Evolutionary conservation across 805 yeast species (phyloP).

Genomic region (Ogataea nakhonphanomensis): DNA sequence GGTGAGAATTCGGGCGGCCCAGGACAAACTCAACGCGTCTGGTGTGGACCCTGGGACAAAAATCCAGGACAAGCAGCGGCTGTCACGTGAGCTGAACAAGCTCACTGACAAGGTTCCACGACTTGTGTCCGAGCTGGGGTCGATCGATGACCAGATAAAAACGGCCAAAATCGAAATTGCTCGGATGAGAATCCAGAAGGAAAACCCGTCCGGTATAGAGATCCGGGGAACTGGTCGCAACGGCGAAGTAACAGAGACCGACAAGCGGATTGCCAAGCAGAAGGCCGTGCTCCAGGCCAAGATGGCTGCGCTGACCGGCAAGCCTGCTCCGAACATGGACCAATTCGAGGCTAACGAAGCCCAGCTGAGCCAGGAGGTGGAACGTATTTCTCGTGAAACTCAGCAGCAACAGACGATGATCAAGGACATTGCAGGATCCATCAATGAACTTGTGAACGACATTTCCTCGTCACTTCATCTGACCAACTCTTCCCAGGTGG

Average conservation of each 20-base stretch:
- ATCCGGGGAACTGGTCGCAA: constrained; percentile 81
- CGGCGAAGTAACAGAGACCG: constrained; percentile 82
- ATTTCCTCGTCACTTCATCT: constrained; percentile 33
- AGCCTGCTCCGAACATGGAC: constrained; percentile 43
- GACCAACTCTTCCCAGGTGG: constrained; percentile 38
- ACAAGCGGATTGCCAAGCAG: constrained; percentile 73
- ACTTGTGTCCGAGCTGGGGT: constrained; percentile 58
- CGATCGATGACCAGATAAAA: constrained; percentile 67
- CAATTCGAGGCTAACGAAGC: constrained; percentile 53
- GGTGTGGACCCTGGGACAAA: constrained; percentile 33
- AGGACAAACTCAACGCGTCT: constrained; percentile 34
- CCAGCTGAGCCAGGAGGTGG: constrained; percentile 49
- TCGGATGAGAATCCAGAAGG: constrained; percentile 50
- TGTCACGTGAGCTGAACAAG: constrained; percentile 54
- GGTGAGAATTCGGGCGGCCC: constrained; percentile 49
- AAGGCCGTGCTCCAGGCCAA: constrained; percentile 77
- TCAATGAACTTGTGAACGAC: constrained; percentile 52
- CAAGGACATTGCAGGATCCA: constrained; percentile 67
- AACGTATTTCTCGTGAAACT: constrained; percentile 50
- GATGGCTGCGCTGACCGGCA: constrained; percentile 92
- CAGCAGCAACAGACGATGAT: constrained; percentile 57
- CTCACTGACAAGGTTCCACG: constrained; percentile 71
- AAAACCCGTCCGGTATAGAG: constrained; percentile 64
- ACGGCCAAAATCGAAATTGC: constrained; percentile 61
- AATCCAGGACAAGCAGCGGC: constrained; percentile 43